Conservation (phyloP, 306 rosid species). For the Quercus robur region DNA sequence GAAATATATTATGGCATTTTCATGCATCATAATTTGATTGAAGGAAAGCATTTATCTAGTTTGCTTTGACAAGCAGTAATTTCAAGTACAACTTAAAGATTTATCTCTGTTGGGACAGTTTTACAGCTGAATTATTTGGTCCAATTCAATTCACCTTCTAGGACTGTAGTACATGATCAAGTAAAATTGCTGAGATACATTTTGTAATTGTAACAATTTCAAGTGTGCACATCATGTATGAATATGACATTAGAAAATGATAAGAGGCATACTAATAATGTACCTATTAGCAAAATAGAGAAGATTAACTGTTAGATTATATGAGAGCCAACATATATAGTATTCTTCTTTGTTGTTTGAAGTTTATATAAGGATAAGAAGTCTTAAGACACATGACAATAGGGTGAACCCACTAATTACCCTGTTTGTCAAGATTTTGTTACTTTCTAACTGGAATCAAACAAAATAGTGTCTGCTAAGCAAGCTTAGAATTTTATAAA, state of each 20-base stretch:
- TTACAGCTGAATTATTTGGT: background rate
- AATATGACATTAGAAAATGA: background rate
- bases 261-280: background rate
- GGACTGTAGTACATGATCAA: background rate
- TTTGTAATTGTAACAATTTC: background rate
- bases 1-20: constrained; percentile 23
- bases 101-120: background rate
- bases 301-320: background rate
- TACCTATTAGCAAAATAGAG: background rate
- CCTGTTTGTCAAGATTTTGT: background rate
- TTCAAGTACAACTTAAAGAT: constrained; percentile 26
- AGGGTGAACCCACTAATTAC: background rate
- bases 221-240: background rate
- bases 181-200: background rate
- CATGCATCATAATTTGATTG: constrained; percentile 29
- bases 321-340: background rate
- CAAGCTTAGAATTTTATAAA: background rate
- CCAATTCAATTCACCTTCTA: constrained; percentile 3
- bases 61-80: constrained; percentile 40
- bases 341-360: background rate
- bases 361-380: background rate
- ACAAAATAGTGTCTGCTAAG: background rate
- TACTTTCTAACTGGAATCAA: background rate
- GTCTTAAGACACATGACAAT: background rate
- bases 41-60: constrained; percentile 23